Conservation (phyloP, 2,329 filamentous ascomycete genomes). For the Aspergillus ibericus region DNA sequence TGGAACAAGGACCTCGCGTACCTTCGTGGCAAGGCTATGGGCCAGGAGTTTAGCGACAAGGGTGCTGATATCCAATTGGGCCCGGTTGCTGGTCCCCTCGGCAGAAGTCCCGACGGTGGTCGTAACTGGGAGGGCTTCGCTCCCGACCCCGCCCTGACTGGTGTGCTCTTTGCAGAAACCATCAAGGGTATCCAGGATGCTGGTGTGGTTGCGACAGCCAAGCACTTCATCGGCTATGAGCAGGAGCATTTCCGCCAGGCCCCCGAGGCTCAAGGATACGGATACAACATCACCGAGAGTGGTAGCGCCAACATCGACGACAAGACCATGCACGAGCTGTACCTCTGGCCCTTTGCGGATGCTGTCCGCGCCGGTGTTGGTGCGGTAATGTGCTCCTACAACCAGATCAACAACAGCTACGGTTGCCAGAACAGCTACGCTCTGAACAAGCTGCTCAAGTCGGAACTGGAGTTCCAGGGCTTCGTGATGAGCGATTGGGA, state of each 20-base stretch:
- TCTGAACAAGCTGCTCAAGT: slow-evolving; percentile 65
- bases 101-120: slow-evolving; percentile 66
- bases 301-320: slow-evolving; percentile 64
- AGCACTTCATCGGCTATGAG: slow-evolving; percentile 73
- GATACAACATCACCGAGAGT: slow-evolving; percentile 63
- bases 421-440: slow-evolving; percentile 64
- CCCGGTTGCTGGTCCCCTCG: slow-evolving; percentile 73
- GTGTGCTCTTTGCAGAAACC: slow-evolving; percentile 68
- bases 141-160: slow-evolving; percentile 74
- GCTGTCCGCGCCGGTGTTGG: slow-evolving; percentile 66
- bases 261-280: slow-evolving; percentile 58
- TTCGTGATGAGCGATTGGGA: slow-evolving; percentile 72
- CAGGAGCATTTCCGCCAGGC: slow-evolving; percentile 71
- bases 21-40: slow-evolving; percentile 70
- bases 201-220: slow-evolving; percentile 79
- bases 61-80: slow-evolving; percentile 74
- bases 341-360: slow-evolving; percentile 69
- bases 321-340: slow-evolving; percentile 63
- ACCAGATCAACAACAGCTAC: slow-evolving; percentile 69
- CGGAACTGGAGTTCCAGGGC: slow-evolving; percentile 74
- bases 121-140: slow-evolving; percentile 68
- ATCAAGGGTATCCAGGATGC: slow-evolving; percentile 78
- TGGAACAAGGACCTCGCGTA: slow-evolving; percentile 74
- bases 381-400: slow-evolving; percentile 71
- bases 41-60: slow-evolving; percentile 70